Percentiles rank a stretch among this genome's conserved stretches.
Conservation (phyloP, 2,329 filamentous ascomycete genomes). For the Epichloe scottii region DNA sequence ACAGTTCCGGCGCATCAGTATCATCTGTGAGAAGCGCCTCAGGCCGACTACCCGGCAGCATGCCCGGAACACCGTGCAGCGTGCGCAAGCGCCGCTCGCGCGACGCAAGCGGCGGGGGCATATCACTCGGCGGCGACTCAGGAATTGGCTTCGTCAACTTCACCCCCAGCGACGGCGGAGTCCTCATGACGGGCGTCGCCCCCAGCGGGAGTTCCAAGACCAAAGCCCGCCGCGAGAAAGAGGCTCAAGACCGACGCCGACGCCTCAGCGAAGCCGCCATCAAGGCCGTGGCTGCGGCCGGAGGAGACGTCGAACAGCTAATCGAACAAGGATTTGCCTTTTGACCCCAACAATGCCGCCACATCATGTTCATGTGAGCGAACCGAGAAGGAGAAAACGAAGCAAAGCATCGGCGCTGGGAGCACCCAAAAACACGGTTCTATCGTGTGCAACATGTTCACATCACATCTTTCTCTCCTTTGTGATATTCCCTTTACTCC, state of each 20-base stretch:
- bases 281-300: slow-evolving; percentile 56
- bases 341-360: slow-evolving; percentile 11
- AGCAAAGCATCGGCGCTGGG: too few species aligned
- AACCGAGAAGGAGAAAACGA: too few species aligned
- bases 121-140: slow-evolving; percentile 15
- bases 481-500: too few species aligned
- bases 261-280: slow-evolving; percentile 56
- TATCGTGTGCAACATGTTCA: background rate
- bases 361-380: too few species aligned
- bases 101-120: slow-evolving; percentile 19
- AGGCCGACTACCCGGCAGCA: slow-evolving; percentile 19
- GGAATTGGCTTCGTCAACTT: slow-evolving; percentile 72
- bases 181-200: slow-evolving; percentile 80
- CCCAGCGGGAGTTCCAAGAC: slow-evolving; percentile 88
- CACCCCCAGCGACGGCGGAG: slow-evolving; percentile 64
- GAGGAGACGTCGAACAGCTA: slow-evolving; percentile 49
- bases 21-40: slow-evolving; percentile 24
- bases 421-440: too few species aligned
- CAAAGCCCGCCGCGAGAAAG: slow-evolving; percentile 81
- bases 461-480: background rate
- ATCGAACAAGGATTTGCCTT: slow-evolving; percentile 37
- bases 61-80: slow-evolving; percentile 27
- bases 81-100: slow-evolving; percentile 28
- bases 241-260: slow-evolving; percentile 65
- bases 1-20: slow-evolving; percentile 27